These are phyloP conservation scores for Onygenales sp. DNA, from an alignment of 2,329 filamentous ascomycete species.

Conservation along the genomic window DNA sequence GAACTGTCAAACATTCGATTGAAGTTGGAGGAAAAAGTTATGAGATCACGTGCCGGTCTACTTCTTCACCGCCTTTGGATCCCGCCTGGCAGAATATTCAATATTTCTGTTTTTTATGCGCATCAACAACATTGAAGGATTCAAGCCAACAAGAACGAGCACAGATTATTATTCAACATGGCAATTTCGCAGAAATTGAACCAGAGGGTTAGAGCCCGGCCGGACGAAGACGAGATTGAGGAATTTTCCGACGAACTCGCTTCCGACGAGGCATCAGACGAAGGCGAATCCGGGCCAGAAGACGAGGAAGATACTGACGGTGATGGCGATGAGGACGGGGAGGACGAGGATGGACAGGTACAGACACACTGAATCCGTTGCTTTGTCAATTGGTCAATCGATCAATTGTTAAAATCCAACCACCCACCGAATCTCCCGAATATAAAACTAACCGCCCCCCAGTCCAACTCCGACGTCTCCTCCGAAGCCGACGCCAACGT, in stretches of 20 bases:
- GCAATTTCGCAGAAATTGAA: conserved; percentile 29
- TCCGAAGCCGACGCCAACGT: conserved; percentile 19
- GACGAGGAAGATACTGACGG: conserved; percentile 31
- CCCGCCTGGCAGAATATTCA: too few species aligned
- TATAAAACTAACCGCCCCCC: background rate
- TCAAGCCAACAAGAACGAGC: background rate
- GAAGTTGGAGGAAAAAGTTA: too few species aligned
- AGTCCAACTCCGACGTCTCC: background rate
- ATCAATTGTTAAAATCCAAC: too few species aligned
- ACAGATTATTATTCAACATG: conserved; percentile 15
- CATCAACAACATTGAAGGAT: too few species aligned
- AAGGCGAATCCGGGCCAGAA: conserved; percentile 9
- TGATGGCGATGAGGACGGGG: conserved; percentile 18
- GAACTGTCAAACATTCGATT: too few species aligned
- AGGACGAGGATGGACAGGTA: conserved; percentile 20
- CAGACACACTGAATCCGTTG: too few species aligned
- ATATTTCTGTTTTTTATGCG: too few species aligned
- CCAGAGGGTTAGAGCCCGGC: conserved; percentile 31
- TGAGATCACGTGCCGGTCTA: too few species aligned
- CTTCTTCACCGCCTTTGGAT: too few species aligned
- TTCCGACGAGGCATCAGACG: conserved; percentile 12
- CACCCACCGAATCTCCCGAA: too few species aligned
- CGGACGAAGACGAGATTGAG: conserved; percentile 29
- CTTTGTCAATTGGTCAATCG: too few species aligned
- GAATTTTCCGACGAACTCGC: conserved; percentile 18